A percentile compares a stretch with the other conserved stretches of the same genome.
Evolutionary conservation across 1,284 basidiomycete genomes (phyloP).

Genomic region (Calocybe gambosa): DNA sequence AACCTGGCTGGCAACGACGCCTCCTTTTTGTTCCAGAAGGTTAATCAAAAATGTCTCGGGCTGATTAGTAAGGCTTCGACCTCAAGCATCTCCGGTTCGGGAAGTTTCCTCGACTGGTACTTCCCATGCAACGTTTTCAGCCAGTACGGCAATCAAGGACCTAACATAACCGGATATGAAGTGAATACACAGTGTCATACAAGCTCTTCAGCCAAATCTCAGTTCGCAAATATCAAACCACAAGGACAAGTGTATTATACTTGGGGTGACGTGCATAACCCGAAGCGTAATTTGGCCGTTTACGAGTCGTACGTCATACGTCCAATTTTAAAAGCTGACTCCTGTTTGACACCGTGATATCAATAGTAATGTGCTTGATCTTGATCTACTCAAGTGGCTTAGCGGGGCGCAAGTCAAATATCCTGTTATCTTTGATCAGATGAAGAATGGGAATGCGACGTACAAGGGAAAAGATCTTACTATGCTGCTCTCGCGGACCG

Average conservation of each 20-base stretch:
- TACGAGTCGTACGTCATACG: slow-evolving; percentile 72
- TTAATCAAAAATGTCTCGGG: slow-evolving; percentile 76
- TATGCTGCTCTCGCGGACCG: slow-evolving; percentile 69
- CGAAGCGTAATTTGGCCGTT: slow-evolving; percentile 78
- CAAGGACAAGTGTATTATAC: slow-evolving; percentile 89
- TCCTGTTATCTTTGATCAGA: slow-evolving; percentile 75
- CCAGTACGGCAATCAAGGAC: slow-evolving; percentile 59
- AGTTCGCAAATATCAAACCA: slow-evolving; percentile 44
- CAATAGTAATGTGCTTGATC: slow-evolving; percentile 79
- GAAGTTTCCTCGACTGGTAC: slow-evolving; percentile 73
- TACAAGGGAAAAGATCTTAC: slow-evolving; percentile 85
- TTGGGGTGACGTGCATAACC: slow-evolving; percentile 79
- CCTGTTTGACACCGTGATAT: not conserved
- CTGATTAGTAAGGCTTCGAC: slow-evolving; percentile 69
- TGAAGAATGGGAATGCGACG: slow-evolving; percentile 66
- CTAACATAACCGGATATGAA: slow-evolving; percentile 70
- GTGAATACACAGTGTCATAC: slow-evolving; percentile 68
- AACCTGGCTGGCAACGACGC: slow-evolving; percentile 81
- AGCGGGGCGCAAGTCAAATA: slow-evolving; percentile 73
- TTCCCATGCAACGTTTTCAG: slow-evolving; percentile 91
- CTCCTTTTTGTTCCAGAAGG: slow-evolving; percentile 92
- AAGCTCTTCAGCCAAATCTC: slow-evolving; percentile 43
- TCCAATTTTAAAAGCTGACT: not conserved
- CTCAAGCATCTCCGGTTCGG: slow-evolving; percentile 60
- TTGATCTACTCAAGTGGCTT: slow-evolving; percentile 81